Evolutionary conservation across 768 basidiomycete species (phyloP).

Genomic region (Filobasidium floriforme): DNA sequence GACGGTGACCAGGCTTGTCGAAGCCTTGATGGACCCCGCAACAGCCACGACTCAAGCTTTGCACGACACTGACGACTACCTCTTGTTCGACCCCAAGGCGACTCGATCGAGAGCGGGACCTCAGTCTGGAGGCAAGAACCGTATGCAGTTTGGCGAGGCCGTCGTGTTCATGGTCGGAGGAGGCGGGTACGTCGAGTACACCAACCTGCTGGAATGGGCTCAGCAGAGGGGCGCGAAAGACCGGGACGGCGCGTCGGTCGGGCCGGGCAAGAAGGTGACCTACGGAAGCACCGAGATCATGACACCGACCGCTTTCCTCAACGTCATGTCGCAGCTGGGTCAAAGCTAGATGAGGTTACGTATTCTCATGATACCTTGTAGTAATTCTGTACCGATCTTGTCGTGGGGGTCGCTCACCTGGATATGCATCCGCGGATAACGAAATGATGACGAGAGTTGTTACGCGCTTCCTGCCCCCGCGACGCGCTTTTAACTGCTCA

Average conservation of each 20-base stretch:
- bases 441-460: too few relatives aligned
- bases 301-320: slow-evolving; percentile 77
- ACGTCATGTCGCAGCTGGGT: slow-evolving; percentile 54
- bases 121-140: slow-evolving; percentile 49
- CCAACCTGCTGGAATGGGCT: slow-evolving; percentile 92
- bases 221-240: slow-evolving; percentile 47
- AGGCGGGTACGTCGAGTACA: slow-evolving; percentile 94
- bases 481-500: too few relatives aligned
- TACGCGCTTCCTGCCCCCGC: too few relatives aligned
- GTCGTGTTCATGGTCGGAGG: slow-evolving; percentile 94
- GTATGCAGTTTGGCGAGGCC: slow-evolving; percentile 65
- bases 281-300: slow-evolving; percentile 96
- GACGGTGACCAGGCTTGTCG: slow-evolving; percentile 81
- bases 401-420: too few relatives aligned
- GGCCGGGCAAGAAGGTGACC: slow-evolving; percentile 60
- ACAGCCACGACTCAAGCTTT: slow-evolving; percentile 87
- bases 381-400: too few relatives aligned
- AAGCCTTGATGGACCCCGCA: slow-evolving; percentile 96
- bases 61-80: slow-evolving; percentile 90
- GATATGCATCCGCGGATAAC: too few relatives aligned
- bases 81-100: slow-evolving; percentile 85
- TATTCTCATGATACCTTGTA: too few relatives aligned
- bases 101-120: slow-evolving; percentile 53
- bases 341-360: background rate
- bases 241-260: slow-evolving; percentile 21